A percentile compares a stretch with the other conserved stretches of the same genome.
phyloP scores from a whole-genome alignment of 2,329 filamentous ascomycete genomes.

The Juglanconis oblonga region DNA sequence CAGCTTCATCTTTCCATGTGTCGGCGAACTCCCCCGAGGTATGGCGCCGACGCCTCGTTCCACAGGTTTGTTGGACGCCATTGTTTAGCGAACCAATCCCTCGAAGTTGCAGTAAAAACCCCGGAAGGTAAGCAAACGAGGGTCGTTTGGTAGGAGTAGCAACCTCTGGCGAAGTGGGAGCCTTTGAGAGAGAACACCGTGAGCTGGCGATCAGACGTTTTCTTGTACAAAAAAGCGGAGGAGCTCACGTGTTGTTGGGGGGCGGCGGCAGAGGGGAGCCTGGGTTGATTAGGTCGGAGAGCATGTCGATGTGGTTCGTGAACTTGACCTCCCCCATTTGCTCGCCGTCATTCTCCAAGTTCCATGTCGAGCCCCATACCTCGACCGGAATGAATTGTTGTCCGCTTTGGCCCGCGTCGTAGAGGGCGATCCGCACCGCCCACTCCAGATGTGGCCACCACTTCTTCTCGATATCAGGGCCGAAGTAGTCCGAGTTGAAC shows the following conservation, averaged over 20 bases:
- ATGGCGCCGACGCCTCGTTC: too few relatives aligned
- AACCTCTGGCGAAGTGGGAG: not conserved
- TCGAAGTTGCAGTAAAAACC: not conserved
- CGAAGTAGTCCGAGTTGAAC: constrained; percentile 53
- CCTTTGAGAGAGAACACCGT: not conserved
- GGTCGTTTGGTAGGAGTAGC: not conserved
- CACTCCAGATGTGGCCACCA: constrained; percentile 63
- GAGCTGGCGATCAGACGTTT: constrained; percentile 9
- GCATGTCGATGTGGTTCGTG: constrained; percentile 44
- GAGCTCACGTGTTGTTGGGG: constrained; percentile 16
- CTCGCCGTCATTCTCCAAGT: constrained; percentile 38
- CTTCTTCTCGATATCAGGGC: constrained; percentile 34
- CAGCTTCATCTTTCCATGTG: too few relatives aligned
- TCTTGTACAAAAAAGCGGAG: not conserved
- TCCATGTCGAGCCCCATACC: constrained; percentile 54
- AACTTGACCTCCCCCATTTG: constrained; percentile 30
- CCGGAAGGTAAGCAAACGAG: constrained; percentile 3
- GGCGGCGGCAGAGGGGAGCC: constrained; percentile 5
- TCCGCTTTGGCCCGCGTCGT: constrained; percentile 47
- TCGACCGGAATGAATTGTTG: constrained; percentile 48
- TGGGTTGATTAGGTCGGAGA: constrained; percentile 36
- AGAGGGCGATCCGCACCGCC: constrained; percentile 58
- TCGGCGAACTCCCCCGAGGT: too few relatives aligned
- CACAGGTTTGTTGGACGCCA: not conserved
- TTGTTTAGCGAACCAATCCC: not conserved